Percentiles rank a stretch among this genome's conserved stretches.
These are phyloP conservation scores for Sporothrix pallida DNA, from an alignment of 2,329 filamentous ascomycete genomes.

Conservation along the genomic window DNA sequence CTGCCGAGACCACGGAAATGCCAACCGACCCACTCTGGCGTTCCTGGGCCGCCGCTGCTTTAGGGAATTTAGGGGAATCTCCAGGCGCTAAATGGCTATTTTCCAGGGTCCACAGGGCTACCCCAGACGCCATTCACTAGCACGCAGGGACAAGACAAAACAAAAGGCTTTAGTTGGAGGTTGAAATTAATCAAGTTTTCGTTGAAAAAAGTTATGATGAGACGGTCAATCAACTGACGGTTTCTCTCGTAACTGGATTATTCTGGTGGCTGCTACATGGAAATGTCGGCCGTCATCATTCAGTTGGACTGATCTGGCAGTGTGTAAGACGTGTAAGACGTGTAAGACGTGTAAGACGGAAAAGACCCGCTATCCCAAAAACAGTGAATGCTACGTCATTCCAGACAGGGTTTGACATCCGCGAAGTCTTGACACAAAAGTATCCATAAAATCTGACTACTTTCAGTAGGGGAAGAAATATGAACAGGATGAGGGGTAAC, in stretches of 20 bases:
- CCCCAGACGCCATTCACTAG: neutral
- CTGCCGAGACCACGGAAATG: conserved; percentile 9
- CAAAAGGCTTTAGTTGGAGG: neutral
- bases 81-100: neutral
- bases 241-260: neutral
- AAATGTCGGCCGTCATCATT: too few species aligned
- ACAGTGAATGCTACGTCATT: neutral
- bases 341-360: neutral
- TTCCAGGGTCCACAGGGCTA: neutral
- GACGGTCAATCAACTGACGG: too few species aligned
- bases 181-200: too few species aligned
- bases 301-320: too few species aligned
- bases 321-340: neutral
- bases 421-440: neutral
- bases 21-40: neutral
- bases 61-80: neutral
- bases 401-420: neutral
- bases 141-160: neutral
- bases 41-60: too few species aligned
- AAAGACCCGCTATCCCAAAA: neutral
- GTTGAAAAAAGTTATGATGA: too few species aligned
- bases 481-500: too few species aligned
- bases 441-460: neutral
- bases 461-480: neutral
- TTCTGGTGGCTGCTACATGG: neutral